Evolutionary conservation across 352 stramenopile genomes (phyloP).

Genomic region (Phytopythium oedochilum): DNA sequence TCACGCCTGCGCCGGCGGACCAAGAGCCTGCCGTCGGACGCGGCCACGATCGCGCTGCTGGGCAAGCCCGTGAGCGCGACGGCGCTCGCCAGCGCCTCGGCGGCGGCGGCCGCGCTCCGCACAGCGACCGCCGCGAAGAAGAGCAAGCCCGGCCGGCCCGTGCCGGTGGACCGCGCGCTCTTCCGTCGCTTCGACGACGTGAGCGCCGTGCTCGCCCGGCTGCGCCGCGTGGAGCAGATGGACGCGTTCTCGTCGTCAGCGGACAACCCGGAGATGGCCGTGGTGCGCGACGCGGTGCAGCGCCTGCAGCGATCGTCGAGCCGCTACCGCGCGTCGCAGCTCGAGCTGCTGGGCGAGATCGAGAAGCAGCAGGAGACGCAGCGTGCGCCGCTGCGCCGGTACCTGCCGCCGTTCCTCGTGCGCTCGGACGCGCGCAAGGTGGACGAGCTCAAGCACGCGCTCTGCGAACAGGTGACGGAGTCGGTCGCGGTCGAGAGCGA

Average conservation of each 20-base stretch:
- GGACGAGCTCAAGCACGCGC: slow-evolving; percentile 49
- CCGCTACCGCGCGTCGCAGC: slow-evolving; percentile 41
- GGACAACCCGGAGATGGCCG: slow-evolving; percentile 25
- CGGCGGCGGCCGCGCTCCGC: too few species aligned
- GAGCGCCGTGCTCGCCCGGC: slow-evolving; percentile 33
- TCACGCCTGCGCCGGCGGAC: slow-evolving; percentile 14
- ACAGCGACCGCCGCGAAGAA: background rate
- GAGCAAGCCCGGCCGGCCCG: slow-evolving; percentile 1
- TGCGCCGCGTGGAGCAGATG: slow-evolving; percentile 33
- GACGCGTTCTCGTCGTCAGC: slow-evolving; percentile 12
- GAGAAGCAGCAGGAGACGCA: slow-evolving; percentile 43
- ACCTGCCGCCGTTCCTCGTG: slow-evolving; percentile 43
- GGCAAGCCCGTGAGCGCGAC: slow-evolving; percentile 5
- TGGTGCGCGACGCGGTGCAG: slow-evolving; percentile 35
- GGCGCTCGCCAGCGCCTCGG: background rate
- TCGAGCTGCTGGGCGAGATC: slow-evolving; percentile 62
- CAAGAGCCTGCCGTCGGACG: slow-evolving; percentile 20
- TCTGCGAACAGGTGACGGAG: slow-evolving; percentile 51
- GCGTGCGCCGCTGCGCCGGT: slow-evolving; percentile 41
- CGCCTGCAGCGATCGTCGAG: slow-evolving; percentile 35
- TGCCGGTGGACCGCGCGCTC: slow-evolving; percentile 46
- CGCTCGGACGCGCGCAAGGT: slow-evolving; percentile 23
- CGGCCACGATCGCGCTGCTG: slow-evolving; percentile 3
- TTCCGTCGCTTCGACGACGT: slow-evolving; percentile 59
- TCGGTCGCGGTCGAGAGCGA: slow-evolving; percentile 43